These are phyloP conservation scores for Lithohypha guttulata DNA, from an alignment of 2,329 filamentous ascomycete species.

Conservation along the genomic window DNA sequence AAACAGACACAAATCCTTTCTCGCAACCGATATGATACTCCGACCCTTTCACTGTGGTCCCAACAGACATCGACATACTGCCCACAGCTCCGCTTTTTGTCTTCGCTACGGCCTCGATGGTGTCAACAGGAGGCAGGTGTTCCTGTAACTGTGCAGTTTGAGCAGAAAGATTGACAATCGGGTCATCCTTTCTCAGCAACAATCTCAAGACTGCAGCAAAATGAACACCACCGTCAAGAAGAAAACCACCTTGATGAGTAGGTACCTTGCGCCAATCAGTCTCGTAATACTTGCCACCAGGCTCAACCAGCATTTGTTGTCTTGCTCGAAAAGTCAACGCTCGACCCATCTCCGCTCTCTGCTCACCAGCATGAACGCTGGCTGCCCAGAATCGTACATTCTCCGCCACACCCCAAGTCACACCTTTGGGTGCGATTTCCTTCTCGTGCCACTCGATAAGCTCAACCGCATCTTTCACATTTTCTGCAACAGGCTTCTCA, in stretches of 20 bases:
- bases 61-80: constrained; percentile 41
- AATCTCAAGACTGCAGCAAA: constrained; percentile 42
- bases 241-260: constrained; percentile 47
- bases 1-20: constrained; percentile 39
- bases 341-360: constrained; percentile 38
- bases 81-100: constrained; percentile 40
- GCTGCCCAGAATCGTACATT: constrained; percentile 46
- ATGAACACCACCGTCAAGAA: constrained; percentile 50
- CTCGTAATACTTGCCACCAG: constrained; percentile 43
- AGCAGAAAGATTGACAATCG: constrained; percentile 36
- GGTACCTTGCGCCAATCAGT: constrained; percentile 44
- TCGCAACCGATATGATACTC: constrained; percentile 43
- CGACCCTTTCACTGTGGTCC: constrained; percentile 39
- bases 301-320: constrained; percentile 34
- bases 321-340: constrained; percentile 41
- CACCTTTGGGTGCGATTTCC: constrained; percentile 30
- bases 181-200: constrained; percentile 36
- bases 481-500: constrained; percentile 48
- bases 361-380: constrained; percentile 36
- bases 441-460: constrained; percentile 42
- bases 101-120: constrained; percentile 42
- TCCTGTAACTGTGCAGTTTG: constrained; percentile 40
- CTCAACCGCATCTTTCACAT: constrained; percentile 40
- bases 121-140: constrained; percentile 47
- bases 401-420: constrained; percentile 43